Evolutionary conservation across 1,139 yeast species (phyloP).

Genomic region (Kurtzmaniella natalensis): DNA sequence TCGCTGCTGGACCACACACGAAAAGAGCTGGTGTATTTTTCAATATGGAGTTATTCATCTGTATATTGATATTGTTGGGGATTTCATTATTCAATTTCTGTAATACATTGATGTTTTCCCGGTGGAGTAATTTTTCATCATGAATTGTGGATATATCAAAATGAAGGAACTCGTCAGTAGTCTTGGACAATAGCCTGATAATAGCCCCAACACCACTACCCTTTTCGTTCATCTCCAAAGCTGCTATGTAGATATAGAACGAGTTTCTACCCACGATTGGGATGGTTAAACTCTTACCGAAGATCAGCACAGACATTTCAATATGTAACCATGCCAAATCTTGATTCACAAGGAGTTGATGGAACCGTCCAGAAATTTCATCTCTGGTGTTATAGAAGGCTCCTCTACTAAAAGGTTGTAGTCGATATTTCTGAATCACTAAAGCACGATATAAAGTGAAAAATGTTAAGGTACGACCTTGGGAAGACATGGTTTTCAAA

Average conservation of each 20-base stretch:
- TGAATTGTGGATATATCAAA: not conserved
- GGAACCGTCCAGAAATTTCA: not conserved
- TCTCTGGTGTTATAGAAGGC: not conserved
- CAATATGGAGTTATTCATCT: conserved; percentile 4
- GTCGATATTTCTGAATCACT: not conserved
- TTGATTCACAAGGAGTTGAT: not conserved
- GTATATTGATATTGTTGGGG: not conserved
- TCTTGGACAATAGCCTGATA: not conserved
- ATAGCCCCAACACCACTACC: not conserved
- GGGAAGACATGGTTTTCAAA: too few relatives aligned
- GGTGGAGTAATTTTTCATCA: not conserved
- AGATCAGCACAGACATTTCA: not conserved
- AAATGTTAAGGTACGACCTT: too few relatives aligned
- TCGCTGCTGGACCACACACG: not conserved
- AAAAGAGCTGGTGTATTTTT: conserved; percentile 4
- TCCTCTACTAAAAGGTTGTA: not conserved
- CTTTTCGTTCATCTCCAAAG: not conserved
- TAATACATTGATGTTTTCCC: not conserved
- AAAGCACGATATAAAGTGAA: not conserved
- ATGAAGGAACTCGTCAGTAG: not conserved
- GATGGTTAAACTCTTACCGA: not conserved
- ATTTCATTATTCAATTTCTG: not conserved
- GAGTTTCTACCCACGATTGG: not conserved
- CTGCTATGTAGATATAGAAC: not conserved
- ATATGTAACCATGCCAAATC: not conserved